Conservation (phyloP, 805 yeast genomes). For the Nakazawaea laoshanensis region DNA sequence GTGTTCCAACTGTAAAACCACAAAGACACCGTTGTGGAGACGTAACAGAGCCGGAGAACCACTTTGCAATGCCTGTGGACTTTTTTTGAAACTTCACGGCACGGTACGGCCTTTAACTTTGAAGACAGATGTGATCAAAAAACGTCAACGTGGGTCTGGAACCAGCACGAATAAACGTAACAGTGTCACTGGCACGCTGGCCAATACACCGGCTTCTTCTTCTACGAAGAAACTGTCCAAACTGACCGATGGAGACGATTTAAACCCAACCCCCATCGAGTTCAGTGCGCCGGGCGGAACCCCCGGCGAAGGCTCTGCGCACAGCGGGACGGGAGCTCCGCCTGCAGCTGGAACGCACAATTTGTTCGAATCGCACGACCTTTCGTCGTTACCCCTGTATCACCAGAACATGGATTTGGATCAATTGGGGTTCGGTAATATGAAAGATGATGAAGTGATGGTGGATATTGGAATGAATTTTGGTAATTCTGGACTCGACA, state of each 20-base stretch:
- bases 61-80: constrained; percentile 92
- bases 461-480: neutral
- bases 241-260: constrained; percentile 38
- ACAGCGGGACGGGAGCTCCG: neutral
- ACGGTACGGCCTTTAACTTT: constrained; percentile 86
- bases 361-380: neutral
- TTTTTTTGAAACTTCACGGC: constrained; percentile 89
- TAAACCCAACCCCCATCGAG: constrained; percentile 33
- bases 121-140: constrained; percentile 88
- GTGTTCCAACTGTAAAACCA: constrained; percentile 88
- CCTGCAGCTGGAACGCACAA: neutral
- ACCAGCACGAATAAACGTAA: constrained; percentile 12
- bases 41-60: constrained; percentile 90
- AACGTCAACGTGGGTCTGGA: constrained; percentile 61
- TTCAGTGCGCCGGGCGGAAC: neutral
- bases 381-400: neutral
- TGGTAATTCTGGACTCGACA: too few relatives aligned
- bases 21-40: constrained; percentile 93
- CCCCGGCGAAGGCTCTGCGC: neutral
- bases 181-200: constrained; percentile 12
- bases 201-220: constrained; percentile 9
- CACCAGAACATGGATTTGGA: constrained; percentile 9
- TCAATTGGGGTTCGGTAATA: constrained; percentile 3
- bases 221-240: constrained; percentile 7
- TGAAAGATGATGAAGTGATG: constrained; percentile 5